Evolutionary conservation across 768 basidiomycete genomes (phyloP), one percentile per base, ranked within the genome.

Genomic region (Amanita phalloides): DNA sequence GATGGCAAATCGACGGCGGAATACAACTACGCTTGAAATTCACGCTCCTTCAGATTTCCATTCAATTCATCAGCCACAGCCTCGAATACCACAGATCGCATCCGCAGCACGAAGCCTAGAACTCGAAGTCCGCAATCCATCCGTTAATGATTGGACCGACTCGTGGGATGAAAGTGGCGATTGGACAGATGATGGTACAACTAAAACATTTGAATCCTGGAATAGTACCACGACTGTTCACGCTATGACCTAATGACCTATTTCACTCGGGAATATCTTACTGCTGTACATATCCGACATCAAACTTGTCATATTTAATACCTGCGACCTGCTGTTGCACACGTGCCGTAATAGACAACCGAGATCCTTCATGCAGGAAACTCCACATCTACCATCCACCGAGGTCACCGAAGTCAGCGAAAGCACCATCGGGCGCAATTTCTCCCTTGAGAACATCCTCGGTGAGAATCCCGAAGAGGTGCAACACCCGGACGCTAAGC

Each of bases 401-500:
- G 51, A 33, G 6, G 23, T 9, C 25, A 6, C 51, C 26, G 43
- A 23, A 14, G 6, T 23, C 21, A 28, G 9, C 6, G 6, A 42
- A 14, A 17, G 23, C 21, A 2, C 30, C 30, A 6, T 45, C 33
- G 43, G 17, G 8, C 51, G 51, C 14, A 44, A 52, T 7, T 82
- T 86, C 58, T 84, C 84, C 28, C 73, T 89, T 35, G 76, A 81
- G 61, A 84, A 82, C 57, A 88, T 89, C 60, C 76, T 89, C 47
- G 66, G 79, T 46, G 69, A 78, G 53, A 70, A 82, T 55, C 79
- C 83, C 61, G 82, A 84, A 57, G 59, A 69, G 35, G 60, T 88
- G 42, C 84, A 84, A 57, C 75, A 82, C 57, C 74, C 79, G 28
- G 43, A 44, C 14, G 26, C 43, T 1, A 71, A 70, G n/a, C 57